Percentiles rank a stretch among this genome's conserved stretches.
These are phyloP conservation scores for Rubroshorea leprosula DNA, from an alignment of 345 rosid genomes.

Conservation along the genomic window DNA sequence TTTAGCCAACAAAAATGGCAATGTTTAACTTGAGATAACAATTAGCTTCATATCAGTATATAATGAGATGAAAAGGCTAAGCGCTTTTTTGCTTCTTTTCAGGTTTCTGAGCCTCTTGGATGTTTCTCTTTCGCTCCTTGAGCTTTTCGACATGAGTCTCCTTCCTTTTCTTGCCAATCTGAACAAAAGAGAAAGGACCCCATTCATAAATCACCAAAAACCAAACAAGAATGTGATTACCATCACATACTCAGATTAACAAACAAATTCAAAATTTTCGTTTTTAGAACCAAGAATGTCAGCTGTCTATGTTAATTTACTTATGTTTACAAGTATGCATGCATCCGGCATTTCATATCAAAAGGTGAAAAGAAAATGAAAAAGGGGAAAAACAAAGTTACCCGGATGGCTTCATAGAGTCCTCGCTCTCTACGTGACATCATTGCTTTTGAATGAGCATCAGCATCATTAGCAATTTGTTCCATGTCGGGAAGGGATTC, in stretches of 20 bases:
- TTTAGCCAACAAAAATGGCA: constrained; percentile 19
- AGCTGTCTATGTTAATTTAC: too few relatives aligned
- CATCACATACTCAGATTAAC: too few relatives aligned
- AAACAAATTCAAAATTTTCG: too few relatives aligned
- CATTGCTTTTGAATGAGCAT: constrained; percentile 26
- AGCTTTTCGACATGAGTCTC: constrained; percentile 33
- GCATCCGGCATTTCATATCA: neutral
- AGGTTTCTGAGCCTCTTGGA: constrained; percentile 24
- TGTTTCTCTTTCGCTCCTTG: constrained; percentile 49
- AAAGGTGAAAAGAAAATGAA: neutral
- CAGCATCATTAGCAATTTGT: constrained; percentile 41
- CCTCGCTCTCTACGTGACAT: constrained; percentile 71
- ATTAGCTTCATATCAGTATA: neutral
- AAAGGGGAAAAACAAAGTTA: constrained; percentile 20
- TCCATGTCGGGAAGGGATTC: constrained; percentile 29
- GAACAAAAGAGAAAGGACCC: constrained; percentile 4
- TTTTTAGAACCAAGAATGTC: too few relatives aligned
- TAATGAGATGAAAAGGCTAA: neutral
- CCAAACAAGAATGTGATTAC: too few relatives aligned
- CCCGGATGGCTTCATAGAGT: constrained; percentile 64
- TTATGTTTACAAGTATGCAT: neutral
- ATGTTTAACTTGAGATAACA: neutral
- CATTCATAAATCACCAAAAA: too few relatives aligned
- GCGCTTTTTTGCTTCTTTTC: constrained; percentile 19
- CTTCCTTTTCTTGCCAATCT: constrained; percentile 44